These are phyloP conservation scores for Farysia itapuensis DNA, from an alignment of 1,284 basidiomycete genomes.

Conservation along the genomic window DNA sequence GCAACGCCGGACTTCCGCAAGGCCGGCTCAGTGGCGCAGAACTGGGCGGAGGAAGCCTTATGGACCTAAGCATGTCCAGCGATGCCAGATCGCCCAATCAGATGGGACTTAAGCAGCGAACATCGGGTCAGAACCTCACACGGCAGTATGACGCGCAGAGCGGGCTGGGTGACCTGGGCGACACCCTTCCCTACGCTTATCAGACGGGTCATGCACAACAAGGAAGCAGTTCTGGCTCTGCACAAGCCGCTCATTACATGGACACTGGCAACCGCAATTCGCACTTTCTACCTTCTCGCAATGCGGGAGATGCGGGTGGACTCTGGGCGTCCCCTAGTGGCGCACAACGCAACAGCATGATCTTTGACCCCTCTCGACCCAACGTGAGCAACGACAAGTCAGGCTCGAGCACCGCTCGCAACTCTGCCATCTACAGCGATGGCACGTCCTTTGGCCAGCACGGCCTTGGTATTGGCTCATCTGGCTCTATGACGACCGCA, in stretches of 20 bases:
- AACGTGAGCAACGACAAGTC: conserved; percentile 4
- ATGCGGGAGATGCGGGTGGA: not conserved
- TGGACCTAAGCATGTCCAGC: conserved; percentile 26
- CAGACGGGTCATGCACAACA: conserved; percentile 16
- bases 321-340: conserved; percentile 13
- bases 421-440: conserved; percentile 26
- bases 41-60: conserved; percentile 4
- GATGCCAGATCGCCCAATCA: conserved; percentile 18
- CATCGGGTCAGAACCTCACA: conserved; percentile 6
- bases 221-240: not conserved
- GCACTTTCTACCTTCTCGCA: not conserved
- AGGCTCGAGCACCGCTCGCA: conserved; percentile 21
- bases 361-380: conserved; percentile 11
- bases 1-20: not conserved
- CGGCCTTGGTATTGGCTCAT: conserved; percentile 25
- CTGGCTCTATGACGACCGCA: conserved; percentile 26
- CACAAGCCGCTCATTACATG: conserved; percentile 6
- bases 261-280: conserved; percentile 5
- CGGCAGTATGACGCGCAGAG: conserved; percentile 13
- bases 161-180: conserved; percentile 26
- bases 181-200: conserved; percentile 31
- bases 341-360: conserved; percentile 24
- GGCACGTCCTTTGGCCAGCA: conserved; percentile 15
- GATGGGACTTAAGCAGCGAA: conserved; percentile 1
- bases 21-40: conserved; percentile 9